phyloP scores from a whole-genome alignment of 495 filamentous ascomycete species.

The Penicillium salamii region DNA sequence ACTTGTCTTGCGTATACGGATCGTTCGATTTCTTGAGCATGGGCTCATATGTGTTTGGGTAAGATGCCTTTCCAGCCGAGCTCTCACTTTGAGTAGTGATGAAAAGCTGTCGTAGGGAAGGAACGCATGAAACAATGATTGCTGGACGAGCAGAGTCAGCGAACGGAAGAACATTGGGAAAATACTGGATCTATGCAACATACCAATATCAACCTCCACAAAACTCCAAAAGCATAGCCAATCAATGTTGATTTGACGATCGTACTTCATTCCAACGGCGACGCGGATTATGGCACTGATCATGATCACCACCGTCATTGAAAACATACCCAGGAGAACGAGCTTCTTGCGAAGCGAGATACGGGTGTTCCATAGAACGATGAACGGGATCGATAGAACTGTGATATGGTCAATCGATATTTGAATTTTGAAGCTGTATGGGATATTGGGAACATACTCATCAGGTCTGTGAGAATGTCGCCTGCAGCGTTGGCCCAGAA shows the following conservation, averaged over 20 bases:
- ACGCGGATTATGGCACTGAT: conserved; percentile 23
- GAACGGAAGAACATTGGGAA: not conserved
- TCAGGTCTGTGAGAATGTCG: conserved; percentile 19
- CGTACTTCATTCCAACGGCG: conserved; percentile 10
- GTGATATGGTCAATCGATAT: too few relatives aligned
- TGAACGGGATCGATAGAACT: conserved; percentile 10
- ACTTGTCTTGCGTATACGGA: not conserved
- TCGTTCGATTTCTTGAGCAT: not conserved
- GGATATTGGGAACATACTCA: conserved; percentile 15
- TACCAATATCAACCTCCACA: conserved; percentile 24
- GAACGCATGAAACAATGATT: conserved; percentile 13
- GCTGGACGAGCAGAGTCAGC: not conserved
- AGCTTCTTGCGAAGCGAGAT: conserved; percentile 21
- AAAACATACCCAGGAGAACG: conserved; percentile 21
- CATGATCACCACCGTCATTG: conserved; percentile 22
- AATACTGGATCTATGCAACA: not conserved
- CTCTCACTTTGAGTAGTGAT: conserved; percentile 3
- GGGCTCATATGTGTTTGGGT: not conserved
- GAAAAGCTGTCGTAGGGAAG: conserved; percentile 12
- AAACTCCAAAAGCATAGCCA: conserved; percentile 31
- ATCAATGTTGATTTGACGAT: conserved; percentile 15
- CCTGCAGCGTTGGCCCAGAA: conserved; percentile 16
- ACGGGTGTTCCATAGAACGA: conserved; percentile 19
- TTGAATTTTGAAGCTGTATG: too few relatives aligned
- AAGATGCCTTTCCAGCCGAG: not conserved